These are phyloP conservation scores for Lachnellula hyalina DNA, from an alignment of 2,329 filamentous ascomycete species.

Conservation along the genomic window DNA sequence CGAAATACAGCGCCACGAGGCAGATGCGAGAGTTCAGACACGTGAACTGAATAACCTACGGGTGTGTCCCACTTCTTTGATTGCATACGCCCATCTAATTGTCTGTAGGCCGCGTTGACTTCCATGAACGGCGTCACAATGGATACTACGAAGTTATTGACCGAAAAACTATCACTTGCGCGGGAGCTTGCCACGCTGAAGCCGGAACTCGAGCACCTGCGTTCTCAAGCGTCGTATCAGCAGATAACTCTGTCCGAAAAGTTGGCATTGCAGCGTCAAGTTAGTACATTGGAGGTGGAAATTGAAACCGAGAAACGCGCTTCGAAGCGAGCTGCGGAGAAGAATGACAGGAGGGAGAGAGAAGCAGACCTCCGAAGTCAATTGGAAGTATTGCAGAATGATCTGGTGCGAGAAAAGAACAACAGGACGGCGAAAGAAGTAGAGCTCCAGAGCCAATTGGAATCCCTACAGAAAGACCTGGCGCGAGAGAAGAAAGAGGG, in stretches of 20 bases:
- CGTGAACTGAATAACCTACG: conserved; percentile 52
- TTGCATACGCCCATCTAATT: background rate
- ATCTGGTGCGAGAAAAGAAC: conserved; percentile 37
- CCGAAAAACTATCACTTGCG: conserved; percentile 57
- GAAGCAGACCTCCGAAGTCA: conserved; percentile 37
- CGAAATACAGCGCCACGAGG: conserved; percentile 17
- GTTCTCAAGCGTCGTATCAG: conserved; percentile 52
- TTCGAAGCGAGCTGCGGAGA: conserved; percentile 49
- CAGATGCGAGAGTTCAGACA: conserved; percentile 44
- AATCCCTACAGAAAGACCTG: conserved; percentile 29
- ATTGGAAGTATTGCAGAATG: conserved; percentile 33
- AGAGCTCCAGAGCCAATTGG: conserved; percentile 21
- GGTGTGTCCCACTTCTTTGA: conserved; percentile 34
- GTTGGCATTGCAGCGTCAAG: conserved; percentile 69
- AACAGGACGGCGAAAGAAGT: conserved; percentile 33
- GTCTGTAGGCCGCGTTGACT: conserved; percentile 60
- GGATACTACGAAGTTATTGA: conserved; percentile 65
- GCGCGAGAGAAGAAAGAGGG: conserved; percentile 34
- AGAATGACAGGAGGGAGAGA: conserved; percentile 37
- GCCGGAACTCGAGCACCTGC: conserved; percentile 58
- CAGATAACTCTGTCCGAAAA: conserved; percentile 73
- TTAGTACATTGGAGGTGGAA: conserved; percentile 72
- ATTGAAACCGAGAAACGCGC: conserved; percentile 77
- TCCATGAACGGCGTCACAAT: conserved; percentile 61
- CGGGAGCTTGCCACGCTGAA: conserved; percentile 54